Base-by-base conservation (phyloP, 495 filamentous ascomycete genomes). In the Podospora pseudoanserina region DNA sequence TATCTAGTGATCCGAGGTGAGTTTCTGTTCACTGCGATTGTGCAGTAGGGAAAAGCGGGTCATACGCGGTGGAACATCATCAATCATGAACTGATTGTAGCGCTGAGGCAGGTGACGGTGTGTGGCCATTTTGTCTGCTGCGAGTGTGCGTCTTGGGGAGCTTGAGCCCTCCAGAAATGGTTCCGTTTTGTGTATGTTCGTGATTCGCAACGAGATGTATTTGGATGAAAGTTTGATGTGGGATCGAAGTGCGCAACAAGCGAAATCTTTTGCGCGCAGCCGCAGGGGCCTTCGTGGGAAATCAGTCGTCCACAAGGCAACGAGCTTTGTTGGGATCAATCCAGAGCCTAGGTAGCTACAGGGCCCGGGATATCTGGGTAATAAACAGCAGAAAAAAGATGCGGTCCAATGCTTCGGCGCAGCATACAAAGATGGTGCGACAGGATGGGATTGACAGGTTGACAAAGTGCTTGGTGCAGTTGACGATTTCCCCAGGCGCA, bases 61-160 rank as follows among this genome's bases (percentile, higher is more conserved):
- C 74, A 67, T 84, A 86, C 85, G 85, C 73, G 89, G 85, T 70
- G 93, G 88, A 60, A 86, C 82, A 67, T 93, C 89, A 49, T 91
- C 85, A 27, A 85, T 83, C 76, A 97, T 86, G 63, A 94, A 86
- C 73, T 91, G 92, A 79, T 97, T 96, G 72, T 83, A 79, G 74
- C 82, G 85, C 72, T 83, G 85, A 0, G 93, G 93, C 55, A 97
- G 86, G 64, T 79, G 75, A 75, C 92, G 82, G 66, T 75, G 79
- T 55, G 73, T 69, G 65, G 84, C 74, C 91, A 92, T 93, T 39
- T 66, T 32, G 34, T 49, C n/a, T 19, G 19, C n/a, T 19, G 19
- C 30, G 4, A 49, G 19, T 18, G n/a, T 32, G 30, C 6, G 61
- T 20, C 34, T 28, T 28, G 20, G 3, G 61, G 39, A 49, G 39